Evolutionary conservation across 2,329 filamentous ascomycete genomes (phyloP).

Genomic region (Neoarthrinium moseri): DNA sequence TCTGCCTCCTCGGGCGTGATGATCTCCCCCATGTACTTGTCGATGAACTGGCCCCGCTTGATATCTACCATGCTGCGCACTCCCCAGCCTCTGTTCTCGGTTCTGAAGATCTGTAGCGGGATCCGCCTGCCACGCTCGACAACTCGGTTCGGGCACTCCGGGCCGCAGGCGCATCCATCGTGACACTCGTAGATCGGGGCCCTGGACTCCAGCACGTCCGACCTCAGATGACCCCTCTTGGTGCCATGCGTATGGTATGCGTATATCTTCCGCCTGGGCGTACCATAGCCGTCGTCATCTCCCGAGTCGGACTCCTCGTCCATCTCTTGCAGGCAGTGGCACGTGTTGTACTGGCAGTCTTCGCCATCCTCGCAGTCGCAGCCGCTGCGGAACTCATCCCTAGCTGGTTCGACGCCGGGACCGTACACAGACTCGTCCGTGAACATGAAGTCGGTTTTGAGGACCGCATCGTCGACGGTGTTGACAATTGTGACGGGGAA

Average conservation of each 20-base stretch:
- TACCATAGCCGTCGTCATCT: conserved; percentile 48
- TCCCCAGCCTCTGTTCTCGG: conserved; percentile 72
- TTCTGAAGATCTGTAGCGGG: conserved; percentile 75
- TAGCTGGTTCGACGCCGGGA: conserved; percentile 57
- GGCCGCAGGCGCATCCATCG: conserved; percentile 63
- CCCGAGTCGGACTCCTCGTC: conserved; percentile 43
- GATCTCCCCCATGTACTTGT: conserved; percentile 73
- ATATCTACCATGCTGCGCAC: conserved; percentile 65
- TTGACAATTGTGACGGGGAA: conserved; percentile 66
- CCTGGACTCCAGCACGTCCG: conserved; percentile 50
- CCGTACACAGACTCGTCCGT: conserved; percentile 61
- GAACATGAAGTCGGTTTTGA: conserved; percentile 67
- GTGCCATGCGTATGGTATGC: conserved; percentile 62
- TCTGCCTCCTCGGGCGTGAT: conserved; percentile 65
- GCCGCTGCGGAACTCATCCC: conserved; percentile 63
- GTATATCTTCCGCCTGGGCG: conserved; percentile 42
- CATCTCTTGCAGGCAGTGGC: conserved; percentile 62
- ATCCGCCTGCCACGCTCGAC: conserved; percentile 73
- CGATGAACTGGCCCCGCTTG: conserved; percentile 73
- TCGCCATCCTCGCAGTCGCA: conserved; percentile 64
- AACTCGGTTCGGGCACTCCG: conserved; percentile 69
- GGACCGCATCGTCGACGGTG: conserved; percentile 50
- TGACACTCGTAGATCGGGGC: conserved; percentile 81
- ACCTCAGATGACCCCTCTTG: conserved; percentile 51
- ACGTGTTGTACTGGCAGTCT: conserved; percentile 66